These are phyloP conservation scores for Vigna radiata DNA, from an alignment of 306 rosid species.

Conservation along the genomic window DNA sequence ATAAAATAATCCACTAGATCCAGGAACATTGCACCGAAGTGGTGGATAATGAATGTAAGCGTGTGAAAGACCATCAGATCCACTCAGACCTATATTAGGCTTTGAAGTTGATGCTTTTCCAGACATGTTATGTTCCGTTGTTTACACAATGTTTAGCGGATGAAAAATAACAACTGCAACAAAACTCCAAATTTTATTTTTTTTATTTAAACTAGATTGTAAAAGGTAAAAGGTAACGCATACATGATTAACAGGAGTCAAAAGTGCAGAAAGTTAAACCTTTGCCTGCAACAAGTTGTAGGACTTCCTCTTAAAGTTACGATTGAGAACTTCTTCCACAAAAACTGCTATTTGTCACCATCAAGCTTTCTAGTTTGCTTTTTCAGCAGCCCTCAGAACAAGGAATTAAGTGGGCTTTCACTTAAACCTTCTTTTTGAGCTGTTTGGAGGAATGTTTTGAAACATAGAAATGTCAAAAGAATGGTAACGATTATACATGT, in stretches of 20 bases:
- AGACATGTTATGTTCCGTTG: slow-evolving; percentile 63
- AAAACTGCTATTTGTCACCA: slow-evolving; percentile 39
- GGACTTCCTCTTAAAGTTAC: slow-evolving; percentile 29
- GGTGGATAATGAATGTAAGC: slow-evolving; percentile 86
- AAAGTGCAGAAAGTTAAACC: slow-evolving; percentile 41
- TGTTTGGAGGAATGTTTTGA: slow-evolving; percentile 47
- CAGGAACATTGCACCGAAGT: slow-evolving; percentile 68
- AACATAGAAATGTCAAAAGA: slow-evolving; percentile 38
- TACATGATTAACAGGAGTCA: slow-evolving; percentile 34
- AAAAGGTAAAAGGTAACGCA: slow-evolving; percentile 39
- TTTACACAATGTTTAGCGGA: slow-evolving; percentile 36
- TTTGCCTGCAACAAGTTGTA: slow-evolving; percentile 28
- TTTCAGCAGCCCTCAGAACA: slow-evolving; percentile 31
- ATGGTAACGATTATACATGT: slow-evolving; percentile 17
- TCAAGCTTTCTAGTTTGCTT: slow-evolving; percentile 34
- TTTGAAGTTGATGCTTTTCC: slow-evolving; percentile 86
- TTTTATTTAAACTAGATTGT: slow-evolving; percentile 41
- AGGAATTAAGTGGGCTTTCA: slow-evolving; percentile 30
- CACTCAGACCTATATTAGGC: slow-evolving; percentile 70
- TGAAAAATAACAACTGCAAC: slow-evolving; percentile 41
- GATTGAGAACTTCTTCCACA: slow-evolving; percentile 45
- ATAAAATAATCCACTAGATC: slow-evolving; percentile 76
- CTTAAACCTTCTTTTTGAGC: slow-evolving; percentile 74
- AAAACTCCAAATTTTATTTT: slow-evolving; percentile 3
- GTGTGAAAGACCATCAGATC: slow-evolving; percentile 89